A percentile compares a stretch with the other conserved stretches of the same genome.
These are phyloP conservation scores for Calonectria pseudoreteaudii DNA, from an alignment of 2,329 filamentous ascomycete species.

Conservation along the genomic window DNA sequence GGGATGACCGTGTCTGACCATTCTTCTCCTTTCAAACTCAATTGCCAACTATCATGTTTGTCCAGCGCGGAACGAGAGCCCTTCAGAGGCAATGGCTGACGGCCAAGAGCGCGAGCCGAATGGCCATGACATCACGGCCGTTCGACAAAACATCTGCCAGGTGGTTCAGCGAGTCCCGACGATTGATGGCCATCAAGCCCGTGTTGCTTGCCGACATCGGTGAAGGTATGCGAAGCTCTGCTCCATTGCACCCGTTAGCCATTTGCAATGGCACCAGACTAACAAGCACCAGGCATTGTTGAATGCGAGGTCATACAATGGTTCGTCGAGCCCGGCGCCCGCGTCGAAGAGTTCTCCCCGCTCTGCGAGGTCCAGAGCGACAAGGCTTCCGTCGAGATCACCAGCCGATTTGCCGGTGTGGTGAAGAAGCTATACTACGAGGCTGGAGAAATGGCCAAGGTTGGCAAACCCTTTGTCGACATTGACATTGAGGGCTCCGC, in stretches of 20 bases:
- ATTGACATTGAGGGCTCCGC: slow-evolving; percentile 90
- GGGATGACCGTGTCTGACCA: slow-evolving; percentile 20
- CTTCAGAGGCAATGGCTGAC: slow-evolving; percentile 64
- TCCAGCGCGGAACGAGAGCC: slow-evolving; percentile 63
- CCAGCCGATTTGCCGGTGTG: slow-evolving; percentile 92
- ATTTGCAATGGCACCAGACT: slow-evolving; percentile 16
- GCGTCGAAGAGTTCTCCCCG: slow-evolving; percentile 97
- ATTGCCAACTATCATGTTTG: slow-evolving; percentile 60
- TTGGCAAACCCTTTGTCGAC: slow-evolving; percentile 93
- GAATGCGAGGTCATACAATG: slow-evolving; percentile 99
- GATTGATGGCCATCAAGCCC: slow-evolving; percentile 74
- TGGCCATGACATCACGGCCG: slow-evolving; percentile 46
- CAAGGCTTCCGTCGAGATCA: slow-evolving; percentile 92
- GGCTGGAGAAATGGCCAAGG: slow-evolving; percentile 94
- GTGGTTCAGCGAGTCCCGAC: slow-evolving; percentile 64
- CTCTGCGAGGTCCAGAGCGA: slow-evolving; percentile 98
- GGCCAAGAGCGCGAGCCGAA: slow-evolving; percentile 54
- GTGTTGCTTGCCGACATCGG: slow-evolving; percentile 88
- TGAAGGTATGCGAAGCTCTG: slow-evolving; percentile 68
- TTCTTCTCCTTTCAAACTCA: slow-evolving; percentile 33
- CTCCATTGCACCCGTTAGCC: no score
- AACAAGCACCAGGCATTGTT: slow-evolving; percentile 78
- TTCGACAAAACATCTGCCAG: slow-evolving; percentile 49
- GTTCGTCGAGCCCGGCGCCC: slow-evolving; percentile 96
- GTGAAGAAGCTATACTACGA: slow-evolving; percentile 98